Base-by-base conservation (phyloP, 164 flowering plant species). In the Vitis cinerea region DNA sequence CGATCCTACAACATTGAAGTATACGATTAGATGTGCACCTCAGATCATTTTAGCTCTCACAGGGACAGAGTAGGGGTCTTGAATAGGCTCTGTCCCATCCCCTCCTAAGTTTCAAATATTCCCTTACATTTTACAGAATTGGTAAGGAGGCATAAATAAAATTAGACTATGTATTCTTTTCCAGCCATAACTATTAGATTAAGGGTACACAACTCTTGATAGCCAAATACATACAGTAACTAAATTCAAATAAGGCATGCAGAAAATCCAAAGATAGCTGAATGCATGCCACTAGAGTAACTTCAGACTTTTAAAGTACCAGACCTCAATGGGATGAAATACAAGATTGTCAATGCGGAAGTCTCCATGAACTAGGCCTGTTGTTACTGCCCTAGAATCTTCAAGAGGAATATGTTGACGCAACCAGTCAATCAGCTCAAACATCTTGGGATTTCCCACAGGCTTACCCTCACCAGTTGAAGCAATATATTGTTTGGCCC, bases 301-400 rank as follows among this genome's bases (percentile, higher is more conserved):
- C 8, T 9, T 23, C 13, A 59, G 11, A 50, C 5, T 16, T 16
- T 53, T 31, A 12, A 61, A 77, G 68, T 16, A 78, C 71, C 75
- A 63, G 11, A 94, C 99, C 98, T 95, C 97, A 64, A 44, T 71
- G 49, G 99, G 97, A 82, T 95, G 98, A 72, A 95, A 93, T 64
- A 95, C 90, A 61, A 93, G 79, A 80, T 95, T 95, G 80, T 95
- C 99, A 72, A 95, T 80, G 67, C 98, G 91, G 73, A 87, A 93
- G 75, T 95, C 99, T 49, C 99, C 99, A 87, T 95, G 99, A 76
- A 95, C 99, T 66, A 93, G 80, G 66, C 99, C 94, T 59, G 84
- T 81, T 29, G 87, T 72, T 67, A 82, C 84, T 60, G 81, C 88
- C 9, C 93, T 82, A 74, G 98, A 86, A 88, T 95, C 98, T 84